A percentile compares a stretch with the other conserved stretches of the same genome.
Evolutionary conservation across 225 moss, liverwort and hornwort genomes (phyloP).

Genomic region (Physcomitrium patens): DNA sequence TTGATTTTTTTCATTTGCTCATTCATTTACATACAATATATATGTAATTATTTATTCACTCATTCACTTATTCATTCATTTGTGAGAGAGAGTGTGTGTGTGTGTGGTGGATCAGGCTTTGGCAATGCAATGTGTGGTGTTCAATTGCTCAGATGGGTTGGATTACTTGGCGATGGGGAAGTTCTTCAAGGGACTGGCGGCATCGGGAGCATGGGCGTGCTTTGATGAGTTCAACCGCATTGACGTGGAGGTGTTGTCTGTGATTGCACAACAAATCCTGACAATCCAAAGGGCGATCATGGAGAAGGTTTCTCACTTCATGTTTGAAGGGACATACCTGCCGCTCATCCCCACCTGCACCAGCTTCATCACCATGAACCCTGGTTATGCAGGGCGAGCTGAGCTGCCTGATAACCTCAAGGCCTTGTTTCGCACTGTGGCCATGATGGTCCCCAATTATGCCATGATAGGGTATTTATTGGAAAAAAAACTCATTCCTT

Average conservation of each 20-base stretch:
- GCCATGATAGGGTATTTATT: constrained; percentile 83
- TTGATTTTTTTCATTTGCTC: no score
- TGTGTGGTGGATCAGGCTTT: constrained; percentile 50
- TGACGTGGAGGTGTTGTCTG: constrained; percentile 72
- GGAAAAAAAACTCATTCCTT: background rate
- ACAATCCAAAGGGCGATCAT: constrained; percentile 81
- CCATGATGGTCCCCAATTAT: constrained; percentile 95
- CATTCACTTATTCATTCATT: no score
- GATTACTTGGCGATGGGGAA: constrained; percentile 90
- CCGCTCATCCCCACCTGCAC: constrained; percentile 71
- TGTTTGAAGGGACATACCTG: constrained; percentile 79
- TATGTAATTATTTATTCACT: no score
- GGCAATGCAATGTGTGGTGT: constrained; percentile 91
- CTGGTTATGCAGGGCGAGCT: constrained; percentile 83
- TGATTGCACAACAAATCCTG: constrained; percentile 86
- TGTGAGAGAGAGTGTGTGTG: no score
- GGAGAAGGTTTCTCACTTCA: constrained; percentile 66
- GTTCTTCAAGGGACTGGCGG: constrained; percentile 80
- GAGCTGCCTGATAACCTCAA: constrained; percentile 85
- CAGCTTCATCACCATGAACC: constrained; percentile 86
- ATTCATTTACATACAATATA: no score
- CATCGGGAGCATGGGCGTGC: constrained; percentile 82
- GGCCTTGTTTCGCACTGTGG: constrained; percentile 80
- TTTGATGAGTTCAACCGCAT: constrained; percentile 89
- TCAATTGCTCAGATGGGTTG: constrained; percentile 84